A percentile compares a stretch with the other conserved stretches of the same genome.
phyloP scores from a whole-genome alignment of 495 filamentous ascomycete species.

The Aspergillus saccharolyticus region DNA sequence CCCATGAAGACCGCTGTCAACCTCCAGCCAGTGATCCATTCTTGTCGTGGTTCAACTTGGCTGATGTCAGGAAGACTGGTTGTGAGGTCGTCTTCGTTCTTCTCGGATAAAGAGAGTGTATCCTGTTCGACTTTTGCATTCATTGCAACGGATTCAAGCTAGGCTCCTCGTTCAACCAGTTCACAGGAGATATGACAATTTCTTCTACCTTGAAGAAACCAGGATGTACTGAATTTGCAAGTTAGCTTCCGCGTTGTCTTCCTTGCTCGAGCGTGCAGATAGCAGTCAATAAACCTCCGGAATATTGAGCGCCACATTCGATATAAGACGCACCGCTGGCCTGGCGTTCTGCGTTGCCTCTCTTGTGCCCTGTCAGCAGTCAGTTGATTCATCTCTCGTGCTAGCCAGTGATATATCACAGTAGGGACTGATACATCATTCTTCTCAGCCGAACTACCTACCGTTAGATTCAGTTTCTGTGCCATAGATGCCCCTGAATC shows the following conservation, averaged over 20 bases:
- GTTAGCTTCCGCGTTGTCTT: not conserved
- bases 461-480: too few relatives aligned
- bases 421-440: not conserved
- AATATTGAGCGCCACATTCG: not conserved
- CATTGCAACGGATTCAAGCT: not conserved
- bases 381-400: too few relatives aligned
- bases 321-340: not conserved
- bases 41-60: not conserved
- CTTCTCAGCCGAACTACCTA: too few relatives aligned
- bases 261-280: not conserved
- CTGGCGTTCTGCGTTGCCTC: not conserved
- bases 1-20: constrained; percentile 9
- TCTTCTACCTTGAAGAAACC: too few relatives aligned
- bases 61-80: not conserved
- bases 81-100: not conserved
- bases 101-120: not conserved
- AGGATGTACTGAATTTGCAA: too few relatives aligned
- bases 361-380: too few relatives aligned
- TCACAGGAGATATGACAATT: not conserved
- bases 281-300: not conserved
- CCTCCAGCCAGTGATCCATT: not conserved
- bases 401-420: not conserved
- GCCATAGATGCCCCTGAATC: too few relatives aligned
- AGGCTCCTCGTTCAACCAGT: not conserved
- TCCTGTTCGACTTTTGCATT: not conserved